Base-by-base conservation (phyloP, 768 basidiomycete species). In the Pilatotrama ljubarskyi region DNA sequence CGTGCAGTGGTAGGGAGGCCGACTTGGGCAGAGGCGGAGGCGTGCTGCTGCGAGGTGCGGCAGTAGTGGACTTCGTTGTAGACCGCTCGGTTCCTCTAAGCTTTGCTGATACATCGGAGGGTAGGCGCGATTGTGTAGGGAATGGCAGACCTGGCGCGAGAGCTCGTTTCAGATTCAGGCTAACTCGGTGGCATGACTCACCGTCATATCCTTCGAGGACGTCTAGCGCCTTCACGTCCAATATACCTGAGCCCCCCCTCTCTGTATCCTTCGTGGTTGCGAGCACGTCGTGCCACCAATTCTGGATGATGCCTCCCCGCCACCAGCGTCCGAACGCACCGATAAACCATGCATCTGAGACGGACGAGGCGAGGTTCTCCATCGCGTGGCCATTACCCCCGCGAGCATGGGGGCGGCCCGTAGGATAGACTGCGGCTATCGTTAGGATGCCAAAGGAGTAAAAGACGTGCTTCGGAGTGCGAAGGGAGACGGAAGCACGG, bases 251-350 rank as follows among this genome's bases (percentile, higher is more conserved):
- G 54, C 81, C 86, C 82, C 87, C 87, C 63, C 85, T 82, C 70
- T 91, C 87, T 59, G 88, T 82, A 58, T 88, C 86, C 65, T 83
- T 88, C 24, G 82, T 78, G 57, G 82, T 77, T 35, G 82, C 76
- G 64, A 88, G 78, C 57, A 84, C 81, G 73, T 88, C 84, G 64
- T 84, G 83, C 76, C 85, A 91, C 86, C 88, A 90, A n/a, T 85
- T 80, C 63, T 91, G 87, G 57, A 93, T 78, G n/a, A 84, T 75
- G 40, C 91, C 91, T 44, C 89, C 92, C 47, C 88, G 78, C 88
- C 91, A 95, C 94, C 94, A 96, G 63, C 82, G 85, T 1, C 94
- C 94, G 74, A 95, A 95, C 11, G 88, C 88, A 29, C 94, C 94
- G 61, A 96, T 79, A 73, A 91, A 96, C 90, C 93, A 93, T 36